Evolutionary conservation across 1,284 basidiomycete genomes (phyloP).

Genomic region (Sporisorium graminicola): DNA sequence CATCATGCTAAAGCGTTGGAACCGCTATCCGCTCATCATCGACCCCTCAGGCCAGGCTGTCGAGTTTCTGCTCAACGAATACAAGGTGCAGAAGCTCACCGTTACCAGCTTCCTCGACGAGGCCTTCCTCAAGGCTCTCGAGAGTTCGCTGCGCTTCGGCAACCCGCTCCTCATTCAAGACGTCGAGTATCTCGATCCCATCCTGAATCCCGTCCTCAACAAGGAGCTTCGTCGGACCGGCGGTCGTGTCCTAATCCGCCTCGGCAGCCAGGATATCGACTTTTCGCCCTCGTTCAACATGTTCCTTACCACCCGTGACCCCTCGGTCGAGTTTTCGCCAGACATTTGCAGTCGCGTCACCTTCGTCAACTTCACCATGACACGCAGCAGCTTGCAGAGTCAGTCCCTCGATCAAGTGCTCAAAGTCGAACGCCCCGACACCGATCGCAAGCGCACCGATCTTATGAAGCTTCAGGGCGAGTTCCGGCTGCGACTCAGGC

Average conservation of each 20-base stretch:
- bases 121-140: slow-evolving; percentile 96
- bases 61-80: slow-evolving; percentile 91
- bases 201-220: slow-evolving; percentile 97
- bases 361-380: slow-evolving; percentile 99
- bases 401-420: slow-evolving; percentile 97
- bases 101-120: slow-evolving; percentile 99
- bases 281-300: slow-evolving; percentile 96
- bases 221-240: slow-evolving; percentile 88
- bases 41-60: slow-evolving; percentile 99
- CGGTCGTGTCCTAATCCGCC: slow-evolving; percentile 94
- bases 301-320: slow-evolving; percentile 97
- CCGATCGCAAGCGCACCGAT: slow-evolving; percentile 96
- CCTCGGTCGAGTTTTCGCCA: slow-evolving; percentile 96
- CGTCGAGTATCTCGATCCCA: slow-evolving; percentile 97
- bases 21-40: slow-evolving; percentile 96
- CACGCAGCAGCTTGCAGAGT: slow-evolving; percentile 94
- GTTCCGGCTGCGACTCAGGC: slow-evolving; percentile 91
- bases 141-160: slow-evolving; percentile 98
- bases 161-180: slow-evolving; percentile 97
- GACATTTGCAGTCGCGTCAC: slow-evolving; percentile 99
- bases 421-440: slow-evolving; percentile 95
- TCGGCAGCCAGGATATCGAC: slow-evolving; percentile 99
- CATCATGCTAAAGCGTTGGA: slow-evolving; percentile 95
- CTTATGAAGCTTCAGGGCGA: slow-evolving; percentile 99
- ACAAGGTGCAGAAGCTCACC: slow-evolving; percentile 95